Evolutionary conservation across 345 rosid species (phyloP), one percentile per base, ranked within the genome.

Genomic region (Camelina neglecta): DNA sequence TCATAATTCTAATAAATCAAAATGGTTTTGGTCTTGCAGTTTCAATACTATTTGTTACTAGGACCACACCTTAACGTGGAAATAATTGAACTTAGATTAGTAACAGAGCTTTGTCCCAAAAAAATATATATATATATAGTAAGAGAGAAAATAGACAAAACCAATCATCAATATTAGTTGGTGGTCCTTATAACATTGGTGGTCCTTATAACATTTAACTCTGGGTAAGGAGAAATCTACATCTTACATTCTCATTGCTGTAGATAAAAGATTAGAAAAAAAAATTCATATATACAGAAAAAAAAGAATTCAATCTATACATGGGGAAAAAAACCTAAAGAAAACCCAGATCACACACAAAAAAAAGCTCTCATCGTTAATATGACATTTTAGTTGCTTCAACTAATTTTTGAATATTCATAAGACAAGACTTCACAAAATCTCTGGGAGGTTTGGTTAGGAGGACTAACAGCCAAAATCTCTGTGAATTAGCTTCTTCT

Each of bases 391-490:
- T 29, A 38, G 50, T 20, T 47, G 53, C 15, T 64, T 33, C 67
- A 36, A 75, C 45, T 38, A 39, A 16, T 35, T 60, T 51, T 35
- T 50, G 66, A 66, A 74, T 66, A 9, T 20, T 23, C 26, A 57
- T n/a, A 50, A 23, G 29, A 24, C 41, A 44, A 68, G 59, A 68
- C 44, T 38, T 53, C 18, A 58, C 60, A 58, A 31, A 51, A 51
- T 18, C 69, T 16, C 24, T 51, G 16, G 18, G 15, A 69, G 50
- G 69, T 54, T 54, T 54, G 31, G 75, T 69, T 69, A 60, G 55
- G 63, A 51, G 11, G 21, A 56, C 58, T 44, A 69, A 16, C 75
- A 31, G 51, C 67, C 26, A 24, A 24, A 24, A 24, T 24, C 26
- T 24, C 16, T 49, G 29, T 36, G 60, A 31, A 21, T 44, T 55